These are phyloP conservation scores for Acidomyces sp. DNA, from an alignment of 495 filamentous ascomycete genomes.

Conservation along the genomic window DNA sequence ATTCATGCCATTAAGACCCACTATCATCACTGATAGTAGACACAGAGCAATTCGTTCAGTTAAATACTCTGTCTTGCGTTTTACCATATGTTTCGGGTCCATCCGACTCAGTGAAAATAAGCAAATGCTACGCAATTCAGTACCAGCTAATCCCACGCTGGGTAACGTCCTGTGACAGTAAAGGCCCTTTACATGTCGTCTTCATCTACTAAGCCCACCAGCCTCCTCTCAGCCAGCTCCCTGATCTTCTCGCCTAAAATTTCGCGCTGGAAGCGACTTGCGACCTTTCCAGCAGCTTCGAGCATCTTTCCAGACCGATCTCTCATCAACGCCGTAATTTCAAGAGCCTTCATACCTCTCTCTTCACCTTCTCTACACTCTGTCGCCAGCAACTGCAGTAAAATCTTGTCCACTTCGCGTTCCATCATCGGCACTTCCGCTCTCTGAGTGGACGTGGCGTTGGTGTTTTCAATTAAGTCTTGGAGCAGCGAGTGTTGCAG, in stretches of 20 bases:
- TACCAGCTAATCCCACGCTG: too few species aligned
- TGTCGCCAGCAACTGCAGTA: slow-evolving; percentile 76
- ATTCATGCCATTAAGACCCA: too few species aligned
- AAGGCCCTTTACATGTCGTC: slow-evolving; percentile 23
- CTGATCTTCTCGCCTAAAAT: slow-evolving; percentile 78
- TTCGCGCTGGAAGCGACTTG: slow-evolving; percentile 59
- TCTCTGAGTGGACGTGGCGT: slow-evolving; percentile 46
- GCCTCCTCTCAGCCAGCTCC: slow-evolving; percentile 54
- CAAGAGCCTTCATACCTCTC: slow-evolving; percentile 82
- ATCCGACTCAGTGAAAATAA: too few species aligned
- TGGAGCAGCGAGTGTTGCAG: slow-evolving; percentile 55
- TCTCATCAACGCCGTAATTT: slow-evolving; percentile 64
- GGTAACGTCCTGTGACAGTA: too few species aligned
- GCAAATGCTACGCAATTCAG: too few species aligned
- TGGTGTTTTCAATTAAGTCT: slow-evolving; percentile 53
- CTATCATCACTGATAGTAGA: too few species aligned
- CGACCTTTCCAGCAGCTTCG: slow-evolving; percentile 73
- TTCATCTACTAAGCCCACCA: slow-evolving; percentile 46
- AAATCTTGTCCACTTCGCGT: slow-evolving; percentile 68
- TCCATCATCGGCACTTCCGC: slow-evolving; percentile 55
- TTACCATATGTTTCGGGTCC: too few species aligned
- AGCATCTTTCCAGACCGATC: slow-evolving; percentile 73
- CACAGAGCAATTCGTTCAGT: too few species aligned
- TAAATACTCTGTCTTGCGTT: too few species aligned
- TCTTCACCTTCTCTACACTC: slow-evolving; percentile 91